These are phyloP conservation scores for Solanum sitiens DNA, from an alignment of 257 asterid species.

Conservation along the genomic window DNA sequence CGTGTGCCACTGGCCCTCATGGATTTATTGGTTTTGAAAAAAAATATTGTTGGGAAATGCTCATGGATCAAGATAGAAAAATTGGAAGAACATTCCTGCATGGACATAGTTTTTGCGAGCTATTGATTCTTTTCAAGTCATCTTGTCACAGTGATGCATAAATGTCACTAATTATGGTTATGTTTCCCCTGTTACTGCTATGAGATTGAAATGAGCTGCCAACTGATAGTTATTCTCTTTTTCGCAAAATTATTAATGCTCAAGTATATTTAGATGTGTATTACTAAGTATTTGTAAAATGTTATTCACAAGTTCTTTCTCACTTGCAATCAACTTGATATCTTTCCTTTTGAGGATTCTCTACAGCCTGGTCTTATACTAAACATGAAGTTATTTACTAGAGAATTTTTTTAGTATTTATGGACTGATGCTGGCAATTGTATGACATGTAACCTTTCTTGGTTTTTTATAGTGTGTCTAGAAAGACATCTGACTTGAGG, in stretches of 20 bases:
- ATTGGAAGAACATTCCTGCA: not conserved
- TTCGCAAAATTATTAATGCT: not conserved
- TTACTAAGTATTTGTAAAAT: not conserved
- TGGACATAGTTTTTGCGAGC: not conserved
- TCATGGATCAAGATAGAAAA: not conserved
- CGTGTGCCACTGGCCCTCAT: not conserved
- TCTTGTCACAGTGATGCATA: not conserved
- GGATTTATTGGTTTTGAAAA: not conserved
- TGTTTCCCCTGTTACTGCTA: not conserved
- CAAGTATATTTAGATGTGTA: not conserved
- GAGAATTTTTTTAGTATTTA: not conserved
- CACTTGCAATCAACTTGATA: not conserved
- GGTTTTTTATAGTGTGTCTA: not conserved
- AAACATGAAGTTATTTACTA: not conserved
- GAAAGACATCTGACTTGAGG: not conserved
- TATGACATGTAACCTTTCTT: not conserved
- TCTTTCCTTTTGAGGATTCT: not conserved
- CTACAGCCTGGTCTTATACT: not conserved
- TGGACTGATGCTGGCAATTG: not conserved
- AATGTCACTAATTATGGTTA: not conserved
- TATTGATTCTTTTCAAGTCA: not conserved
- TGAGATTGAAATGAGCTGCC: not conserved
- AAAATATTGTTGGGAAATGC: not conserved
- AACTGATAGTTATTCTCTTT: not conserved
- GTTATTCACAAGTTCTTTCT: not conserved